Evolutionary conservation across 306 rosid genomes (phyloP).

Genomic region (Delonix regia): DNA sequence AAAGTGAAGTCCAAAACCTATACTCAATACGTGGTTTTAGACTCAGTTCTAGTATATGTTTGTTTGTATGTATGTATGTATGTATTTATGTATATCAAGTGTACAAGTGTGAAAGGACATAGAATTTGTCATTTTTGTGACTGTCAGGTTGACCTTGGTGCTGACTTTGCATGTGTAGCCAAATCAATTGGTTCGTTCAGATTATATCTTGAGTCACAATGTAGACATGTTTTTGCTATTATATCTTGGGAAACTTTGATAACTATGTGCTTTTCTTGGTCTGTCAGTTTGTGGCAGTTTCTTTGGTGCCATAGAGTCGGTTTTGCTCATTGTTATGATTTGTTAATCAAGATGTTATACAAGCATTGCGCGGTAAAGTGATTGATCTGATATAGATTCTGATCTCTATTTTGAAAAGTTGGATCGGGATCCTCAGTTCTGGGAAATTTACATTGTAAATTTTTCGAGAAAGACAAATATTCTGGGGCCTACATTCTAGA

Average conservation of each 20-base stretch:
- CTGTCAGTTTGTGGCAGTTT: slow-evolving; percentile 11
- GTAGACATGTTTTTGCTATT: slow-evolving; percentile 26
- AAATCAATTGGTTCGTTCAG: slow-evolving; percentile 47
- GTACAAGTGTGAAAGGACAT: slow-evolving; percentile 30
- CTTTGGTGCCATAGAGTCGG: background rate
- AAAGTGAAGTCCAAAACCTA: slow-evolving; percentile 14
- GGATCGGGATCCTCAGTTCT: background rate
- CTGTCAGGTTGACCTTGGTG: slow-evolving; percentile 5
- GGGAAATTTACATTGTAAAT: too few relatives aligned
- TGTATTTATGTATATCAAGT: slow-evolving; percentile 38
- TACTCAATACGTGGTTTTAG: slow-evolving; percentile 32
- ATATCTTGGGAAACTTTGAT: slow-evolving; percentile 27
- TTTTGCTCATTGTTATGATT: background rate
- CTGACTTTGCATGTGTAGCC: slow-evolving; percentile 18
- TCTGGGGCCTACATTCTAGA: background rate
- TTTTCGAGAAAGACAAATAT: too few relatives aligned
- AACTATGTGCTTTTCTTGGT: slow-evolving; percentile 19
- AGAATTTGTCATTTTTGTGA: slow-evolving; percentile 30
- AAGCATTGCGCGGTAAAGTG: slow-evolving; percentile 16
- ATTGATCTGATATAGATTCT: background rate
- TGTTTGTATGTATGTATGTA: slow-evolving; percentile 6
- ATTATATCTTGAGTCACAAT: slow-evolving; percentile 25
- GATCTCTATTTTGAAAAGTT: background rate
- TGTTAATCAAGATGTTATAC: background rate
- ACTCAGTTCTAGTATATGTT: slow-evolving; percentile 17